Percentiles rank a stretch among this genome's conserved stretches.
phyloP scores from a whole-genome alignment of 192 early-diverging fungal genomes.

The Podila horticola region DNA sequence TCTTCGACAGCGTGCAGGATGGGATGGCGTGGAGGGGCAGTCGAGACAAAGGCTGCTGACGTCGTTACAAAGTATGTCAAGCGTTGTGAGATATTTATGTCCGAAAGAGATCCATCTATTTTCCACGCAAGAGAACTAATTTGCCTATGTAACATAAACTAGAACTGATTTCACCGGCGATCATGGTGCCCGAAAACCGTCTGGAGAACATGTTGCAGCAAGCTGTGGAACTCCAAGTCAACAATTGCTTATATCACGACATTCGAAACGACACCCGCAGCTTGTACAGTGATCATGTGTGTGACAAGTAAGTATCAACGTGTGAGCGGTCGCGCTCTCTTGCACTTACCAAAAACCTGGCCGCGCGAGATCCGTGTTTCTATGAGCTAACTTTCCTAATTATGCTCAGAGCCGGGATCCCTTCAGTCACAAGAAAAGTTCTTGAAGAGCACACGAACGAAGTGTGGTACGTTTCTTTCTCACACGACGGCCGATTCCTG shows the following conservation, averaged over 20 bases:
- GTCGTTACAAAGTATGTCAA: slow-evolving; percentile 70
- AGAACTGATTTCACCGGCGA: slow-evolving; percentile 78
- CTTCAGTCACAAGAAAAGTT: slow-evolving; percentile 69
- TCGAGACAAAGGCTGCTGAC: slow-evolving; percentile 73
- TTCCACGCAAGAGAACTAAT: not conserved
- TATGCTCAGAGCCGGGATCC: slow-evolving; percentile 54
- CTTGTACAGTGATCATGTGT: slow-evolving; percentile 78
- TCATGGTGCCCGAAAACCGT: slow-evolving; percentile 91
- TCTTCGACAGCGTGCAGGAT: slow-evolving; percentile 71
- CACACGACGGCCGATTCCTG: slow-evolving; percentile 85
- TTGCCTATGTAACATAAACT: slow-evolving; percentile 10
- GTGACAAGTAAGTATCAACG: slow-evolving; percentile 66
- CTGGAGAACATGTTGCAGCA: slow-evolving; percentile 87
- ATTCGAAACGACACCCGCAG: slow-evolving; percentile 64
- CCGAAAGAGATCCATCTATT: not conserved
- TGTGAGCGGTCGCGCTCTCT: too few species aligned
- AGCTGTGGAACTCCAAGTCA: slow-evolving; percentile 77
- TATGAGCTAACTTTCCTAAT: not conserved
- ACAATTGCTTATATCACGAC: slow-evolving; percentile 88
- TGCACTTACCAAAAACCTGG: not conserved
- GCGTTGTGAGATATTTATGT: not conserved
- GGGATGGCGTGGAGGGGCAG: slow-evolving; percentile 81
- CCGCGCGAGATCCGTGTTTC: not conserved
- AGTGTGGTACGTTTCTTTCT: slow-evolving; percentile 97
- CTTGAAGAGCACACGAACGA: slow-evolving; percentile 85